A percentile compares a stretch with the other conserved stretches of the same genome.
phyloP scores from a whole-genome alignment of 1,284 basidiomycete species.

The Wallemia mellicola region DNA sequence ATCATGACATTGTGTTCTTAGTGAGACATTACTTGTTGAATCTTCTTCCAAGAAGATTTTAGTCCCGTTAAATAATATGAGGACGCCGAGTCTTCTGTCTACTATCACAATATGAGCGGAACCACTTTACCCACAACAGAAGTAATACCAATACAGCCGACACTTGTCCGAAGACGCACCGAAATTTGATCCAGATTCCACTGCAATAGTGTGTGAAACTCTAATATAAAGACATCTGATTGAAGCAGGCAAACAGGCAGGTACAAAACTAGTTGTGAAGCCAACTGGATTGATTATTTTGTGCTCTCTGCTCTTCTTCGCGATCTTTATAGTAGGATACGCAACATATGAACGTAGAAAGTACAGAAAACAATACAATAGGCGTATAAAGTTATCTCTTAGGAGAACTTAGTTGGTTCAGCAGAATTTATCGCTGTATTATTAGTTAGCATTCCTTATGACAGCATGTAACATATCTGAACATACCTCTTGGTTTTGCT shows the following conservation, averaged over 20 bases:
- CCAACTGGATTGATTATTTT: neutral
- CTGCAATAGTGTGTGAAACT: neutral
- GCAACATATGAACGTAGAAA: conserved; percentile 5
- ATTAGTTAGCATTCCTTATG: too few relatives aligned
- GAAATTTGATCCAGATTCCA: neutral
- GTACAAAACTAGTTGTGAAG: neutral
- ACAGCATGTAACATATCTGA: neutral
- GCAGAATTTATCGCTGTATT: conserved; percentile 1
- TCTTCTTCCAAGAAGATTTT: neutral
- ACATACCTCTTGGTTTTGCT: conserved; percentile 67
- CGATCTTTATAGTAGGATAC: conserved; percentile 4
- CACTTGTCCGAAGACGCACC: neutral
- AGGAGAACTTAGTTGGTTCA: neutral
- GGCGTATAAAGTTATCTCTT: neutral
- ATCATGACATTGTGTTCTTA: too few relatives aligned
- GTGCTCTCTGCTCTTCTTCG: neutral
- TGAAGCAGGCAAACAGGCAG: neutral
- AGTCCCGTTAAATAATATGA: neutral
- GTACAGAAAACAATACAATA: conserved; percentile 4
- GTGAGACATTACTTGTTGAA: too few relatives aligned
- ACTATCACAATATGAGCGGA: neutral
- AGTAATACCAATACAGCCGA: neutral
- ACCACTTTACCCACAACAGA: neutral
- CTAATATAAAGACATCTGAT: neutral
- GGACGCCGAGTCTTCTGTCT: too few relatives aligned